Evolutionary conservation across 2,329 filamentous ascomycete genomes (phyloP), one percentile per base, ranked within the genome.

Genomic region (Penicillium sp.): DNA sequence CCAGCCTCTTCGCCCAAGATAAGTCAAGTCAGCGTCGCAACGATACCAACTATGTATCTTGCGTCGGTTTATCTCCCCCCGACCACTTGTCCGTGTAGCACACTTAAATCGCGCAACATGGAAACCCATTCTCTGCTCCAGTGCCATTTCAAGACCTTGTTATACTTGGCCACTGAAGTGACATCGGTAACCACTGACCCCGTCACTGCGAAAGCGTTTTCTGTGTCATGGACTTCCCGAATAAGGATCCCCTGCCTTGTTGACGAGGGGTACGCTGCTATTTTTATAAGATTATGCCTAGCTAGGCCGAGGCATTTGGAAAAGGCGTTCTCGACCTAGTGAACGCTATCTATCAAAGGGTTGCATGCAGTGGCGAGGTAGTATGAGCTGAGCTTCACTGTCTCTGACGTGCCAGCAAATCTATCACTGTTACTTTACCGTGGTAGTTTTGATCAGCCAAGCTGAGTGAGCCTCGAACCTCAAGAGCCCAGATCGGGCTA

Each of bases 331-430:
- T 15, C 21, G 10, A 2, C 6, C 12, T 8, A 29, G 26, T 17
- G 3, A 15, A 8, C 2, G 17, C 6, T 8, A 19, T 33, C 19
- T 22, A 49, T 45, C 28, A 40, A 39, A 34, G 7, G 40, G 49
- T 52, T 52, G 40, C 49, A 52, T 49, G 15, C 24, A 33, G 21
- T 28, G 9, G 7, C 35, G 12, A 49, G 49, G 49, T 52, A n/a
- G 49, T 26, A 49, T 45, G 35, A 15, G 45, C 10, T 35, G n/a
- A 26, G n/a, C 17, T 26, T 17, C 15, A 12, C 15, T 41, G 31
- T 34, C 34, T 50, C 43, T 41, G 35, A 46, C 41, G 29, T 15
- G 6, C 29, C 12, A 22, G n/a, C 10, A 15, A 29, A 29, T 21
- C 7, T n/a, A 40, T 10, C 24, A 47, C n/a, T 22, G 38, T 29